Base-by-base conservation (phyloP, 257 asterid species). In the Rehmannia glutinosa region DNA sequence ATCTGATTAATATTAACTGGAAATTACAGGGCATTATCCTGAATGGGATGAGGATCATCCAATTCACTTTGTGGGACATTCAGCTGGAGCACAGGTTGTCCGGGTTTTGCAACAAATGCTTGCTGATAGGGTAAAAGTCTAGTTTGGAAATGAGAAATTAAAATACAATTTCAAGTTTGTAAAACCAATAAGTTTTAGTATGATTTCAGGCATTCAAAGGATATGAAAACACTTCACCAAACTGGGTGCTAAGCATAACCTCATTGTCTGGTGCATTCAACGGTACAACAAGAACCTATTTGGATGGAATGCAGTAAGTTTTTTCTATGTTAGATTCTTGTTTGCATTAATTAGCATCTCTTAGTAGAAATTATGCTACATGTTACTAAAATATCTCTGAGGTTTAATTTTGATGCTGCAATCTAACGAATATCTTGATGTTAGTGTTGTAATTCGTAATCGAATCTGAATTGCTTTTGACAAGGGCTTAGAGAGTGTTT, bases 71-170 rank as follows among this genome's bases (percentile, higher is more conserved):
- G 95, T 92, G 54, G 96, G 98, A 64, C 98, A 92, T 82, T 92
- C 97, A 10, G 97, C 98, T 1, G 98, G 98, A 32, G 98, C 89
- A 0, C 98, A 92, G 69, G 98, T 92, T 64, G 89, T 78, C 57
- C 89, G 98, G 7, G 86, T 87, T 72, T 78, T 92, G 83, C 98
- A 92, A 77, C 97, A 92, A 84, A 92, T 92, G 97, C 97, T 92
- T 20, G 97, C 89, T 17, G 96, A 87, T 68, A 90, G 84, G 95
- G 98, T 84, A 19, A 53, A 45, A 32, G 8, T 56, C 65, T 21
- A 21, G 56, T 56, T 54, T 39, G 6, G 7, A 13, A 13, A 17
- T 50, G 46, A 57, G 38, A 17, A 35, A 43, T 25, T 51, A 3
- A 23, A 13, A 8, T 12, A 1, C 15, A 2, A 13, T 39, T 52